Conservation (phyloP, 208 protist species). For the Entamoeba moshkovskii region DNA sequence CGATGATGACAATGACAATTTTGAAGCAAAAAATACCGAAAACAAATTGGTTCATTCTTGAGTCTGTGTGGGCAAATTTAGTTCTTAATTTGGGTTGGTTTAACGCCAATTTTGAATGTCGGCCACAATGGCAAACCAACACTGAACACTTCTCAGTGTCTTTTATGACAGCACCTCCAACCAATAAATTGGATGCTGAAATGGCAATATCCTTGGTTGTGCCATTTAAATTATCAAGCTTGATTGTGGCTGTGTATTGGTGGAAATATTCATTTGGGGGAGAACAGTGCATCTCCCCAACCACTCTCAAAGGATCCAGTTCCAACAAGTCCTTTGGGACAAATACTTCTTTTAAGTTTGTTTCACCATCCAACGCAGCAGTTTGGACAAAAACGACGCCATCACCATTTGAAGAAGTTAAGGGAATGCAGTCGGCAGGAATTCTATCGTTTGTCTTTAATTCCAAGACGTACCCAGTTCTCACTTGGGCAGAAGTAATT, state of each 20-base stretch:
- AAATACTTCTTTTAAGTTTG: slow-evolving; percentile 12
- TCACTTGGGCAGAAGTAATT: neutral
- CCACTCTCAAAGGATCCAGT: neutral
- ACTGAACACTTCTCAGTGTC: neutral
- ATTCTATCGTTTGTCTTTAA: neutral
- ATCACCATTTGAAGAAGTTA: neutral
- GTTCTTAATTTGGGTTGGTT: neutral
- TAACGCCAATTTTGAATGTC: neutral
- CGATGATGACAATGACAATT: neutral
- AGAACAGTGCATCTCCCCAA: neutral
- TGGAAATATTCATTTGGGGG: neutral
- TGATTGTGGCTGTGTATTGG: neutral
- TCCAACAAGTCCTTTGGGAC: neutral
- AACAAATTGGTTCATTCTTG: neutral
- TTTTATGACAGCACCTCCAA: neutral
- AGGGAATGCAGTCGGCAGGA: slow-evolving; percentile 4
- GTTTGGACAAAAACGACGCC: neutral
- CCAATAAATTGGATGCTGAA: neutral
- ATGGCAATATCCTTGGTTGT: neutral
- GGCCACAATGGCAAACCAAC: neutral
- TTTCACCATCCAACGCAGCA: slow-evolving; percentile 31
- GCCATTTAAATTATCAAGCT: neutral
- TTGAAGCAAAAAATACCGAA: neutral
- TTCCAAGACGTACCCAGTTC: neutral
- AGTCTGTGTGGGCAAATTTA: neutral